Base-by-base conservation (phyloP, 2,329 filamentous ascomycete species). In the Pyrenophora teres region DNA sequence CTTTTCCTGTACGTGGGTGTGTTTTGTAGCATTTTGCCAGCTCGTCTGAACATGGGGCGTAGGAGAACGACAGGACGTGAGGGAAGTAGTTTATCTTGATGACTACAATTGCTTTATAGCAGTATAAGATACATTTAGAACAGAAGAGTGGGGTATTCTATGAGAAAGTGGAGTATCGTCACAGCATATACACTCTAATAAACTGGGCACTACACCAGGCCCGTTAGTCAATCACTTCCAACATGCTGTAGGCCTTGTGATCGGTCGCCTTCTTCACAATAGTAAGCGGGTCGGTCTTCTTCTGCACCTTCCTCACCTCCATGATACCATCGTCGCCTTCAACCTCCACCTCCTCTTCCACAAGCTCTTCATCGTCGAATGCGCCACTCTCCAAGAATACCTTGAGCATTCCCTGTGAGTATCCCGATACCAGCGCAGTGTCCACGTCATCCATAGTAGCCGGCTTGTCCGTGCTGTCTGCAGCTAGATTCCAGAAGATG, bases 401-500 rank as follows among this genome's bases (percentile, higher is more conserved):
- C 73, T 83, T 84, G 57, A 86, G 66, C 78, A 83, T 77, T 1
- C 73, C 81, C 71, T 83, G 83, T 2, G 79, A 82, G 67, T 84
- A 84, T 1, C 82, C 81, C 46, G 76, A 79, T n/a, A 84, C 79
- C 21, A 85, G 59, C 33, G 76, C 73, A 4, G 78, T 80, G 19
- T 80, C 78, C 32, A 66, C 52, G 43, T 81, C 71, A 1, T 74
- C 72, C n/a, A 72, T 74, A 1, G 68, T 76, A 3, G 81, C 77
- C 0, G 81, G 81, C 69, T 83, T 84, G 4, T 77, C 76, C 1
- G 76, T 77, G 2, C 57, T 69, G 0, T 74, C 73, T 7, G 76
- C 78, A 0, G 81, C 80, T 15, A 85, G 71, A 59, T 85, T 84
- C 83, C 83, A 85, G 64, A 83, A 85, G 3, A 86, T 73, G n/a